Evolutionary conservation across 208 protist species (phyloP).

Genomic region (Leptomonas pyrrhocoris): DNA sequence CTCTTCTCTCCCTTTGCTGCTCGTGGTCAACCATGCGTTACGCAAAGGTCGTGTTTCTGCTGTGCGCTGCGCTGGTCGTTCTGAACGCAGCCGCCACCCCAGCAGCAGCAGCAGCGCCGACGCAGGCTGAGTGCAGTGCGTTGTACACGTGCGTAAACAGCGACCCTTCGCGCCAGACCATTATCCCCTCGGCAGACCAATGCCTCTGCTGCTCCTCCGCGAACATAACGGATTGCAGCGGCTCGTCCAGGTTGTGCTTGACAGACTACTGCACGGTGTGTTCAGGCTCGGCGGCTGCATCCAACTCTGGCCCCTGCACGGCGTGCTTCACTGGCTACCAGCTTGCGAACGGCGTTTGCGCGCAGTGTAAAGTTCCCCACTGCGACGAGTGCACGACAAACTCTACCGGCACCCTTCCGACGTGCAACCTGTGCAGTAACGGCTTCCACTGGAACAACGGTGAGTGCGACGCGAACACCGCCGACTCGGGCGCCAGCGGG

Average conservation of each 20-base stretch:
- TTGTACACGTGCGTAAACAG: no score
- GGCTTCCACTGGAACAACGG: background rate
- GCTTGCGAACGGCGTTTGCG: background rate
- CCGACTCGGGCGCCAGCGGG: background rate
- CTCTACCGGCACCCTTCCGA: background rate
- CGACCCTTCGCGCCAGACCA: background rate
- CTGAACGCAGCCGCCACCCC: background rate
- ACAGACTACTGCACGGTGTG: background rate
- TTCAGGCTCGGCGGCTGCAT: no score
- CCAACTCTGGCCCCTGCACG: background rate
- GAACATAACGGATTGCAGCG: background rate
- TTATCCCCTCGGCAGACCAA: background rate
- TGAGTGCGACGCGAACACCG: background rate
- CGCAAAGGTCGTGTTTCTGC: background rate
- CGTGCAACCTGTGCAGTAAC: background rate
- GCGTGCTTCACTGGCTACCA: background rate
- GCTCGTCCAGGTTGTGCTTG: background rate
- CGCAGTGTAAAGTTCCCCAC: background rate
- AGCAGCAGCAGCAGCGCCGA: background rate
- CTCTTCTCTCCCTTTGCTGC: background rate
- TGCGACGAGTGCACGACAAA: background rate
- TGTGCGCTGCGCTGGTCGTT: background rate
- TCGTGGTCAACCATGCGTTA: background rate
- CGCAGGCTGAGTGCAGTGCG: background rate
- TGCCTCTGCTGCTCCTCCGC: slow-evolving; percentile 1